Evolutionary conservation across 2,329 filamentous ascomycete species (phyloP), one percentile per base, ranked within the genome.

Genomic region (Penicillium crustosum): DNA sequence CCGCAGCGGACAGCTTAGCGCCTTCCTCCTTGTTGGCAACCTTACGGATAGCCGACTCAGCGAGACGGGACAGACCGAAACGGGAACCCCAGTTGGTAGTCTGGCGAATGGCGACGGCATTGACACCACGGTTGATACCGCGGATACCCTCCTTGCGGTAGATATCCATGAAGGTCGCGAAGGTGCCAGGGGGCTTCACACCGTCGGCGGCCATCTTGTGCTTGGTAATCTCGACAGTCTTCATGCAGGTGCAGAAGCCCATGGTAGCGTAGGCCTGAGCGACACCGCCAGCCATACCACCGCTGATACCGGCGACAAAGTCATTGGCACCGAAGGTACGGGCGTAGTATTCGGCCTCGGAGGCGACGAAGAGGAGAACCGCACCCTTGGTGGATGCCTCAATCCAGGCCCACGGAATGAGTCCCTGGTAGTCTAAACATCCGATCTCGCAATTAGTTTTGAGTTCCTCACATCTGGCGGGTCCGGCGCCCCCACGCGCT

Each of bases 211-310:
- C 92, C 73, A 94, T 83, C 86, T 97, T 97, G 84, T 94, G 89
- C 82, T 97, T 95, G 74, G 94, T 99, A 80, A 99, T 99, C 80
- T 99, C 94, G 67, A 97, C 94, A 64, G 94, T 99, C 88, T 99
- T 99, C 94, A 99, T 99, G 86, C 94, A 99, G 61, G 94, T 99
- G 81, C 94, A 99, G 87, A 99, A 99, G 68, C 94, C 94, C 93
- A 99, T 99, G 76, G 94, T 99, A 66, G 94, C 94, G 77, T 99
- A 99, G 60, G 94, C 94, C 82, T 99, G 94, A 47, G 93, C 94
- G 59, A 99, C 87, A 84, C 94, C 94, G 75, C 94, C 94, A 23
- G 87, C 84, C 83, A 99, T 91, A 78, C 94, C 94, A 72, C 94
- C 94, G 33, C 83, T 75, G 80, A 99, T 97, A 74, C 94, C 94